A percentile compares a stretch with the other conserved stretches of the same genome.
Evolutionary conservation across 176 grass and related monocot genomes (phyloP).

Genomic region (Elymus sibiricus): DNA sequence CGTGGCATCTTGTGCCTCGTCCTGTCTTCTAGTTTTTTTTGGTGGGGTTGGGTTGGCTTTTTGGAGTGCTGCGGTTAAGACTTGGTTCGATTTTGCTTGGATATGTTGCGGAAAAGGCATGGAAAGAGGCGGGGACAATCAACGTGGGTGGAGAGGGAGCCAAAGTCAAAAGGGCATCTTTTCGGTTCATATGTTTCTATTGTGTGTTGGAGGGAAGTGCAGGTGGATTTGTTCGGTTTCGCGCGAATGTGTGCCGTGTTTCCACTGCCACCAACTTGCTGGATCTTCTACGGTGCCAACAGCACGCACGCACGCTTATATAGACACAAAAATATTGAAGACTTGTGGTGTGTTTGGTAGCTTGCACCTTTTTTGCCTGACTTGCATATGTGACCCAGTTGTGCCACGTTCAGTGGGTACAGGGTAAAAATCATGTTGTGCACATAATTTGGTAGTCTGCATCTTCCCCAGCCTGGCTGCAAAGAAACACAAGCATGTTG

Average conservation of each 20-base stretch:
- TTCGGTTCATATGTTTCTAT: not conserved
- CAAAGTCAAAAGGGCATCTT: conserved; percentile 20
- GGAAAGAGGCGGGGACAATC: not conserved
- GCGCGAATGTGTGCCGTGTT: conserved; percentile 2
- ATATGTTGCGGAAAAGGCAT: not conserved
- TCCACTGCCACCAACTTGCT: not conserved
- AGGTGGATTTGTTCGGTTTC: not conserved
- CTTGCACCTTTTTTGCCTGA: too few relatives aligned
- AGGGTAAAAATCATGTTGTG: too few relatives aligned
- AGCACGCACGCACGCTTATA: not conserved
- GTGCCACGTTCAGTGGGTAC: too few relatives aligned
- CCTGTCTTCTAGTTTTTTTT: not conserved
- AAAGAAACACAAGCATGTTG: too few relatives aligned
- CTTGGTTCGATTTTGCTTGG: not conserved
- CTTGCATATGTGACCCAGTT: too few relatives aligned
- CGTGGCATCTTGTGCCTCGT: not conserved
- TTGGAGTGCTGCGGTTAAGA: not conserved
- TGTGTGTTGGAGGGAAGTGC: not conserved
- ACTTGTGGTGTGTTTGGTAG: too few relatives aligned
- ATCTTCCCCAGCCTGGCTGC: too few relatives aligned
- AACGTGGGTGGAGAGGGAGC: not conserved
- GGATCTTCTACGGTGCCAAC: not conserved
- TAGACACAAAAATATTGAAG: too few relatives aligned
- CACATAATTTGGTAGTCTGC: too few relatives aligned
- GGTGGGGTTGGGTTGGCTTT: not conserved